These are phyloP conservation scores for Raphanus hybrid DNA, from an alignment of 441 rosid species.

Conservation along the genomic window DNA sequence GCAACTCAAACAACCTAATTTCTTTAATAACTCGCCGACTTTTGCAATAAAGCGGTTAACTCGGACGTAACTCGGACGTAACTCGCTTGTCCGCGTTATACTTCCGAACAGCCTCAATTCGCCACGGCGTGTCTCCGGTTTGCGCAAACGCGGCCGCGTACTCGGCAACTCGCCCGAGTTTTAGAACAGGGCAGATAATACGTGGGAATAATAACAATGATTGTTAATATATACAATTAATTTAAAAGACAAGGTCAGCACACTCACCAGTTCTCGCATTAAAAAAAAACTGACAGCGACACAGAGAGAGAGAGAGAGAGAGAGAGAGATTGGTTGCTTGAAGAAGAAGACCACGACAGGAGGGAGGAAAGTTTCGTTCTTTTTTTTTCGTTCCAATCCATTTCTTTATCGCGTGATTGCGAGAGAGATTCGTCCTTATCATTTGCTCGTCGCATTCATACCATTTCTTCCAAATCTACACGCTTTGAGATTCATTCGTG, in stretches of 20 bases:
- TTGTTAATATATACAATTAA: background rate
- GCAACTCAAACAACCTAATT: too few relatives aligned
- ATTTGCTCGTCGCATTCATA: background rate
- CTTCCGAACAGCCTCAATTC: too few relatives aligned
- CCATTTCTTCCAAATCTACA: constrained; percentile 10
- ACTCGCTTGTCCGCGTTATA: too few relatives aligned
- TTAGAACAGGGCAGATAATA: too few relatives aligned
- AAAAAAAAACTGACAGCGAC: background rate
- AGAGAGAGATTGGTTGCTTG: background rate
- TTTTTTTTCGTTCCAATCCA: background rate
- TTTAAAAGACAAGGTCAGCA: constrained; percentile 2
- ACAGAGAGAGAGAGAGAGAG: background rate
- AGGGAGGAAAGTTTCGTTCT: background rate
- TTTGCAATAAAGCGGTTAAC: too few relatives aligned
- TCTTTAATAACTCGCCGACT: too few relatives aligned
- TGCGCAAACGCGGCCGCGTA: too few relatives aligned
- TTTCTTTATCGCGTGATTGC: constrained; percentile 8
- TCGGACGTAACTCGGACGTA: too few relatives aligned
- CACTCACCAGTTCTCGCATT: constrained; percentile 6
- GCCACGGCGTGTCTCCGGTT: too few relatives aligned
- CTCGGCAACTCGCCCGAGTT: too few relatives aligned
- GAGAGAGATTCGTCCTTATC: constrained; percentile 25
- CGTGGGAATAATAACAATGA: background rate
- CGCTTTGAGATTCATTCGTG: background rate
- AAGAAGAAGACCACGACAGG: background rate